A percentile compares a stretch with the other conserved stretches of the same genome.
phyloP scores from a whole-genome alignment of 225 moss, liverwort and hornwort genomes.

The Takakia lepidozioides region DNA sequence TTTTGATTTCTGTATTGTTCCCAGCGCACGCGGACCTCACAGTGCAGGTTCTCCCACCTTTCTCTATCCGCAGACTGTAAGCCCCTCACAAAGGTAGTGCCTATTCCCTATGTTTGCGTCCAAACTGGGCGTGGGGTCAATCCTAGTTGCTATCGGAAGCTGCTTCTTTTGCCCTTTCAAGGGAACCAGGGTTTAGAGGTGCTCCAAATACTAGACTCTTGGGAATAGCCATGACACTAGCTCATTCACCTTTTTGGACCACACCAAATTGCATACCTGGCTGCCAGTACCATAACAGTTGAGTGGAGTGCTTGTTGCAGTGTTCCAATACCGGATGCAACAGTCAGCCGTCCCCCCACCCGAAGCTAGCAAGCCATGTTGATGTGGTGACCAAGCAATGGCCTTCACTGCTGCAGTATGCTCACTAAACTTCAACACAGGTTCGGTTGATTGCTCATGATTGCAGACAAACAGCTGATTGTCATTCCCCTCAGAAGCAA shows the following conservation, averaged over 20 bases:
- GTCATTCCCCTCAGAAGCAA: slow-evolving; percentile 94
- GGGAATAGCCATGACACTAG: slow-evolving; percentile 93
- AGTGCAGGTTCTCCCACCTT: too few species aligned
- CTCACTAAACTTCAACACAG: slow-evolving; percentile 96
- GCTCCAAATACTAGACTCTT: too few species aligned
- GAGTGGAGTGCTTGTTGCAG: slow-evolving; percentile 76
- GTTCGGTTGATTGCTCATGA: slow-evolving; percentile 84
- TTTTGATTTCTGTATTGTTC: too few species aligned
- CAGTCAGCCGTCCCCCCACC: slow-evolving; percentile 97
- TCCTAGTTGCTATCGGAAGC: too few species aligned
- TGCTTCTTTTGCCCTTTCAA: too few species aligned
- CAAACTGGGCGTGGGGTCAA: too few species aligned
- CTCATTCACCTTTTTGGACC: slow-evolving; percentile 99
- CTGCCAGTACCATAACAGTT: slow-evolving; percentile 92
- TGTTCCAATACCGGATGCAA: slow-evolving; percentile 95
- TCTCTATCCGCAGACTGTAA: too few species aligned
- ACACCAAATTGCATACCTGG: slow-evolving; percentile 94
- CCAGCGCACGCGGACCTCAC: too few species aligned
- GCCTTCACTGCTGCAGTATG: slow-evolving; percentile 99
- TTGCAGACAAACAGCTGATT: slow-evolving; percentile 97
- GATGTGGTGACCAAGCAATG: slow-evolving; percentile 97
- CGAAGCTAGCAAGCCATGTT: slow-evolving; percentile 86
- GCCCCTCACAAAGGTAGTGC: too few species aligned
- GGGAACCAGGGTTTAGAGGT: too few species aligned
- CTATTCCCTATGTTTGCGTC: too few species aligned